phyloP scores from a whole-genome alignment of 768 basidiomycete species.

The Tulasnella sp. region DNA sequence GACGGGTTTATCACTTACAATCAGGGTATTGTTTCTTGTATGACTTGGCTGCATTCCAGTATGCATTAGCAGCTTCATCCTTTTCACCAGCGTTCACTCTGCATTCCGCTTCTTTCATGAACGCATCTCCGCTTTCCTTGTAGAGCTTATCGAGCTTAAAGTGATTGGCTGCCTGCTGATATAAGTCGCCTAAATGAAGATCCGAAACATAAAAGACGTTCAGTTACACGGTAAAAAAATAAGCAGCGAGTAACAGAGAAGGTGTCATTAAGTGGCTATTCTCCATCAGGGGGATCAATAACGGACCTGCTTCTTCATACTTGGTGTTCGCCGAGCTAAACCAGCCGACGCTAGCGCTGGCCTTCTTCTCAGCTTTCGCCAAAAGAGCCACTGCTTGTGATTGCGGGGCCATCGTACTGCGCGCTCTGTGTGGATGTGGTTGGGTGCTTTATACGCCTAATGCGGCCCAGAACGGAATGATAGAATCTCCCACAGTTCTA shows the following conservation, averaged over 20 bases:
- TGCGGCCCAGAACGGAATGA: too few species aligned
- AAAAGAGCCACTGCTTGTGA: constrained; percentile 14
- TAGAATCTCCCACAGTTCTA: too few species aligned
- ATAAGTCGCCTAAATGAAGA: neutral
- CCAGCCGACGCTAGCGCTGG: constrained; percentile 22
- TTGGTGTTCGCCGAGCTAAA: constrained; percentile 29
- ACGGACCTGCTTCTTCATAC: constrained; percentile 34
- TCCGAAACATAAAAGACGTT: too few species aligned
- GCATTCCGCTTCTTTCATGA: constrained; percentile 89
- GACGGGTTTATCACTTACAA: constrained; percentile 37
- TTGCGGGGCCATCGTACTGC: constrained; percentile 9
- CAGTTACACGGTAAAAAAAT: too few species aligned
- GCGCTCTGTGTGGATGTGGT: too few species aligned
- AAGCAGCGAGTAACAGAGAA: too few species aligned
- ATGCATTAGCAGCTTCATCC: constrained; percentile 95
- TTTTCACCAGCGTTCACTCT: constrained; percentile 74
- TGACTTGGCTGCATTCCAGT: constrained; percentile 95
- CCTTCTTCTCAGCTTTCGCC: constrained; percentile 17
- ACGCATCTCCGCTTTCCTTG: constrained; percentile 84
- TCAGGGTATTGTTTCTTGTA: constrained; percentile 85
- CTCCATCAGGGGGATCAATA: too few species aligned
- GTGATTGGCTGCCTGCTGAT: constrained; percentile 16
- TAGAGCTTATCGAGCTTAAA: constrained; percentile 71
- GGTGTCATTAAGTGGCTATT: too few species aligned
- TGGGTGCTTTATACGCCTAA: too few species aligned